These are phyloP conservation scores for Paraphoma chrysanthemicola DNA, from an alignment of 2,329 filamentous ascomycete species.

Conservation along the genomic window DNA sequence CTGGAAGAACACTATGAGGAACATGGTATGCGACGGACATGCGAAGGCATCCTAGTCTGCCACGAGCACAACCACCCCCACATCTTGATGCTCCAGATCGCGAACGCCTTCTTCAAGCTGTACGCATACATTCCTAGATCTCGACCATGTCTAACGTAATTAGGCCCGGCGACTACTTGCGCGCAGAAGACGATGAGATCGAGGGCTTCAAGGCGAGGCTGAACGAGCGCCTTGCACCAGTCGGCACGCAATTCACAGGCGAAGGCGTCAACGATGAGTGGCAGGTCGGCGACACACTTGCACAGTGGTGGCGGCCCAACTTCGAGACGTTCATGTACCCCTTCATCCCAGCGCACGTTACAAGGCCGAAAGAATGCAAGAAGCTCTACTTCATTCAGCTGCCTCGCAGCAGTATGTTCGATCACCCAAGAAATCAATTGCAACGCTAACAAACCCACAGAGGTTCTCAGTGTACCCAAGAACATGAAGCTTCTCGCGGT, in stretches of 20 bases:
- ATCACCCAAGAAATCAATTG: too few relatives aligned
- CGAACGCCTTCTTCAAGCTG: conserved; percentile 99
- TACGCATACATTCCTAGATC: conserved; percentile 44
- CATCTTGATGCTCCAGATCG: conserved; percentile 98
- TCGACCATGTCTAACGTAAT: conserved; percentile 1
- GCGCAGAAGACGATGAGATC: conserved; percentile 87
- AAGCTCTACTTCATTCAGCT: conserved; percentile 98
- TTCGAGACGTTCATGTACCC: conserved; percentile 99
- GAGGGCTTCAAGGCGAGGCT: conserved; percentile 92
- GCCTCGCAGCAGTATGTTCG: conserved; percentile 78
- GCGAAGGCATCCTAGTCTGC: conserved; percentile 95
- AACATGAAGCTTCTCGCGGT: conserved; percentile 99
- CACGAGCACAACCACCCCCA: conserved; percentile 99
- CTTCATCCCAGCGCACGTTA: conserved; percentile 95
- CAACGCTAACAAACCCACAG: conserved; percentile 54
- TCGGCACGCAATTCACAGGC: conserved; percentile 80
- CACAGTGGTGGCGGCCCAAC: conserved; percentile 98
- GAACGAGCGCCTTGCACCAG: conserved; percentile 91
- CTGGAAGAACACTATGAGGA: conserved; percentile 93
- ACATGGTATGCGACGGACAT: conserved; percentile 96
- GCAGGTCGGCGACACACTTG: conserved; percentile 92
- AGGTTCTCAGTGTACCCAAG: conserved; percentile 95
- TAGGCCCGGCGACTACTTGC: conserved; percentile 89
- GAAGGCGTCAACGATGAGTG: conserved; percentile 92
- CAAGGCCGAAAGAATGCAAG: conserved; percentile 97